Conservation (phyloP, 2,329 filamentous ascomycete genomes). For the Botryotinia calthae region DNA sequence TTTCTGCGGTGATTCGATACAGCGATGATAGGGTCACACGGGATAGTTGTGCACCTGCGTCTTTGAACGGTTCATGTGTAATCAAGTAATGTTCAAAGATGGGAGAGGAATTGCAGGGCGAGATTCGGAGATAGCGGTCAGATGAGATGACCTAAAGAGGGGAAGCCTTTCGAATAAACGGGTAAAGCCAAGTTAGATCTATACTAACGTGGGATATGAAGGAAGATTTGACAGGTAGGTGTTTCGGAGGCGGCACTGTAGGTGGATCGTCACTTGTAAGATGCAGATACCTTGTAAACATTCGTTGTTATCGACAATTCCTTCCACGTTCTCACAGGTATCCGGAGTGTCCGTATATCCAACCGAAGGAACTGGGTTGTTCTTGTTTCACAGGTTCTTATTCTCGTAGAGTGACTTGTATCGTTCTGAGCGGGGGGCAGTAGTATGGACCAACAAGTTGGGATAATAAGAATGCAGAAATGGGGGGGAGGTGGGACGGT, state of each 20-base stretch:
- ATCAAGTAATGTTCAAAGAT: background rate
- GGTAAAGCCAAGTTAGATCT: background rate
- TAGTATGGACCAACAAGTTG: background rate
- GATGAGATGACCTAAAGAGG: background rate
- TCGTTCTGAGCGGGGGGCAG: background rate
- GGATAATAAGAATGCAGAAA: background rate
- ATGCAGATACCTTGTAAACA: background rate
- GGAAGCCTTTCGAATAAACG: background rate
- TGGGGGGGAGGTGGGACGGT: background rate
- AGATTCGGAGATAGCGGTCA: slow-evolving; percentile 1
- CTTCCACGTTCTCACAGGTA: background rate
- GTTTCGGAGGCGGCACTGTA: background rate
- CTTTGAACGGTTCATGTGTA: background rate
- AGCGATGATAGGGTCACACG: background rate
- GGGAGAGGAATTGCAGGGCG: background rate
- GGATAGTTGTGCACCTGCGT: background rate
- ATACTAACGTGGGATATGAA: background rate
- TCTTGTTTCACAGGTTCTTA: background rate
- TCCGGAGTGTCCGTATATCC: background rate
- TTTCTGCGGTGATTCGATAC: slow-evolving; percentile 6
- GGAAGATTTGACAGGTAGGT: background rate
- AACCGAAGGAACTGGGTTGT: background rate
- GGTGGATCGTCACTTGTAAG: background rate
- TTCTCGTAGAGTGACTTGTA: background rate
- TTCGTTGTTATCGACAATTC: background rate